Percentiles rank a stretch among this genome's conserved stretches.
Evolutionary conservation across 768 basidiomycete genomes (phyloP).

Genomic region (Udeniomyces megalosporus): DNA sequence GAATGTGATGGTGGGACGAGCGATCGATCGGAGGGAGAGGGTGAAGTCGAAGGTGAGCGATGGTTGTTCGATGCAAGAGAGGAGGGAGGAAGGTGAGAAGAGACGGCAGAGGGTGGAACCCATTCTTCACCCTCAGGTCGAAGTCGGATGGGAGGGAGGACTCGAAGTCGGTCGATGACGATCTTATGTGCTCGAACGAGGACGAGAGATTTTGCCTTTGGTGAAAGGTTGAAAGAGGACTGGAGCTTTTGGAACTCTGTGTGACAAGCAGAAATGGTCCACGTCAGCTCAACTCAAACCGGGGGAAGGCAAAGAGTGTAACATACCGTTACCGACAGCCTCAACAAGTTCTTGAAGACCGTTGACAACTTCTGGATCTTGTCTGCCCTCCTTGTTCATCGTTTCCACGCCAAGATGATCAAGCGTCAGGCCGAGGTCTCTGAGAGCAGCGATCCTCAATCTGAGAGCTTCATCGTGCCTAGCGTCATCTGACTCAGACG

Average conservation of each 20-base stretch:
- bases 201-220: slow-evolving; percentile 60
- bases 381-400: slow-evolving; percentile 36
- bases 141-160: slow-evolving; percentile 54
- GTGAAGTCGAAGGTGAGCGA: neutral
- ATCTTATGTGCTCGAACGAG: slow-evolving; percentile 72
- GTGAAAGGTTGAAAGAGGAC: slow-evolving; percentile 37
- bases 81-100: neutral
- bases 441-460: slow-evolving; percentile 75
- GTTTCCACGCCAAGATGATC: slow-evolving; percentile 80
- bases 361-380: slow-evolving; percentile 19
- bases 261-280: too few species aligned
- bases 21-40: neutral
- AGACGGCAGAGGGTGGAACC: neutral
- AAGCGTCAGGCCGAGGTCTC: slow-evolving; percentile 71
- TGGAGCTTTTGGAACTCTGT: slow-evolving; percentile 43
- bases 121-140: slow-evolving; percentile 40
- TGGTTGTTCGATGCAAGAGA: too few species aligned
- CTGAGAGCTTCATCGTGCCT: slow-evolving; percentile 82
- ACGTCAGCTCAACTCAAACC: neutral
- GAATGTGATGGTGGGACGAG: too few species aligned
- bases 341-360: slow-evolving; percentile 47
- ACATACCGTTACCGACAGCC: slow-evolving; percentile 60
- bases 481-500: slow-evolving; percentile 54
- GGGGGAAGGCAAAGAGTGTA: neutral
- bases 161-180: slow-evolving; percentile 65